Evolutionary conservation across 2,329 filamentous ascomycete genomes (phyloP).

Genomic region (Penicillium hordei): DNA sequence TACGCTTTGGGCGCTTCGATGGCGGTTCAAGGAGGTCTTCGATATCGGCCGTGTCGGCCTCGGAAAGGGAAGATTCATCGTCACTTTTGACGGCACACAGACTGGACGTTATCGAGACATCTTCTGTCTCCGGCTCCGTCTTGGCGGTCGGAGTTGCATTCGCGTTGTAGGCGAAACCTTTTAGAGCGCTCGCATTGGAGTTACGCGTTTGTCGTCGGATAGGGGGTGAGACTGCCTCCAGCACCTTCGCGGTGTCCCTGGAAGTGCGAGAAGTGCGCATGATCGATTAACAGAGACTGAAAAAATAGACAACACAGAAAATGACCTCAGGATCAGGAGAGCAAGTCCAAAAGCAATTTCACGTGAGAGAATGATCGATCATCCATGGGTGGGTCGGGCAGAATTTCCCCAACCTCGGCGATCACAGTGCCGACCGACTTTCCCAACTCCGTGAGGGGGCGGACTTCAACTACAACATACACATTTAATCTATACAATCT

Average conservation of each 20-base stretch:
- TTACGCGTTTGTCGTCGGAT: slow-evolving; percentile 47
- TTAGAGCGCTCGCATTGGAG: slow-evolving; percentile 33
- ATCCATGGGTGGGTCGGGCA: slow-evolving; percentile 12
- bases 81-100: slow-evolving; percentile 26
- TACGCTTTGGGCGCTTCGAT: slow-evolving; percentile 52
- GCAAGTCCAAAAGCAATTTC: slow-evolving; percentile 13
- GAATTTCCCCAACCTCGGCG: slow-evolving; percentile 26
- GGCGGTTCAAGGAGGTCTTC: slow-evolving; percentile 54
- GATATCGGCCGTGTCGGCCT: slow-evolving; percentile 51
- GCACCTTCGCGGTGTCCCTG: slow-evolving; percentile 58
- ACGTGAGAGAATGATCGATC: slow-evolving; percentile 17
- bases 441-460: slow-evolving; percentile 1
- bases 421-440: slow-evolving; percentile 9
- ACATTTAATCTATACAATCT: slow-evolving; percentile 4
- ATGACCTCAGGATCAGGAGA: neutral
- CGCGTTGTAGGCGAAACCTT: slow-evolving; percentile 29
- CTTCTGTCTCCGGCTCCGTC: slow-evolving; percentile 1
- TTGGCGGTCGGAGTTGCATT: slow-evolving; percentile 9
- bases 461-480: neutral
- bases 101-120: slow-evolving; percentile 33
- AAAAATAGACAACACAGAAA: neutral
- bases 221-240: slow-evolving; percentile 48
- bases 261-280: slow-evolving; percentile 62
- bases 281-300: neutral
- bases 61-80: slow-evolving; percentile 36